Evolutionary conservation across 768 basidiomycete genomes (phyloP), one percentile per base, ranked within the genome.

Genomic region (Neoboletus brunneissimus): DNA sequence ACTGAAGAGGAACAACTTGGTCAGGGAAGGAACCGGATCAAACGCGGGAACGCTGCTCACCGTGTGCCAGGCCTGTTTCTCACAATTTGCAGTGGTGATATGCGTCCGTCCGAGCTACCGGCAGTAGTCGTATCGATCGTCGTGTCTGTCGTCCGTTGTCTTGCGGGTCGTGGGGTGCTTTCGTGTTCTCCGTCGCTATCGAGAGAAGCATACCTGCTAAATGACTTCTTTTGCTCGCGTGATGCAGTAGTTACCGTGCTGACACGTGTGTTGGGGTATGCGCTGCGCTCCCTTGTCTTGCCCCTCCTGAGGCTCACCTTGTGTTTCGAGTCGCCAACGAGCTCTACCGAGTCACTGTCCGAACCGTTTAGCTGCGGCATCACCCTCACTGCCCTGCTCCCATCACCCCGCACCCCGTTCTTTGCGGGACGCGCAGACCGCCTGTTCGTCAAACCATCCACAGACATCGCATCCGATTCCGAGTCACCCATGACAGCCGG

Each of bases 391-490:
- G 3, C 9, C 48, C 57, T 61, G 23, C 4, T 22, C 2, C 22
- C 16, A 22, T 22, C 27, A 10, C 3, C 25, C 3, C 27, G 56
- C 32, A 2, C 9, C 31, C 16, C 31, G 23, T 47, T 60, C 49
- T 56, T 62, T 4, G 43, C 15, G 12, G n/a, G 16, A 10, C 61
- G 56, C 12, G 50, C 25, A 6, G 62, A 46, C 22, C 57, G 59
- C 23, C 23, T 58, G 40, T 55, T 61, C 12, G 59, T 31, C 27
- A 32, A 47, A 38, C 62, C 58, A 45, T 68, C 70, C 58, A 73
- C 64, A 25, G 70, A 63, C 67, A 72, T 73, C 18, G 56, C 60
- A 23, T 73, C 66, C 32, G 70, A 66, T 27, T 64, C 72, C 4
- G 58, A 46, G 20, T 67, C 57, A 22, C 9, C 29, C 27, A 29